Evolutionary conservation across 306 rosid genomes (phyloP), one percentile per base, ranked within the genome.

Genomic region (Quercus parvula): DNA sequence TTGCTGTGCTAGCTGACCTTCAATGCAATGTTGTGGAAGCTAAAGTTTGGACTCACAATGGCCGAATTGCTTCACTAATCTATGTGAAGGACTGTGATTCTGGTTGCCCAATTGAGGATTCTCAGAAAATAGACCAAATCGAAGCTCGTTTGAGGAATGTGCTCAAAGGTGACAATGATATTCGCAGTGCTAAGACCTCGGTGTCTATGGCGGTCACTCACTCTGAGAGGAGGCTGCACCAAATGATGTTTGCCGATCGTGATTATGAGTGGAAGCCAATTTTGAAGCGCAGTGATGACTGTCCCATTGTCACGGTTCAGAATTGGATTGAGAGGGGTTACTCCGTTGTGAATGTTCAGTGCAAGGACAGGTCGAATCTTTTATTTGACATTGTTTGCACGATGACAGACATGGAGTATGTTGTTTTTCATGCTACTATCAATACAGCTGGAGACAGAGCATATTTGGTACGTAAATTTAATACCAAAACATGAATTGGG

Each of bases 41-140:
- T 71, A 93, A 91, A 80, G 93, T 91, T 77, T 95, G 99, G 99
- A 95, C 98, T 35, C 96, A 93, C 89, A 95, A 95, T 80, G 98
- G 98, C 25, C 86, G 99, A 27, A 93, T 95, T 20, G 98, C 99
- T 1, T 90, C 98, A 1, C 75, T 91, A 33, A 91, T 93, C 17
- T 90, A 82, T 30, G 90, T 93, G 0, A 95, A 78, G 63, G 99
- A 95, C 57, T 83, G 84, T 30, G 75, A 85, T 57, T 93, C 94
- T 0, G 99, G 98, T 7, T 80, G 89, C 54, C 79, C 91, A 4
- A 91, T 93, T 41, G 89, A 95, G 70, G 99, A 95, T 77, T 82
- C 94, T 2, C 87, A 83, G 82, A 91, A 70, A 68, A 89, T 95
- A 30, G 83, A 88, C 52, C 76, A 73, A 51, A 93, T 95, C 55